Evolutionary conservation across 2,329 filamentous ascomycete species (phyloP).

Genomic region (Ploettnerulaceae sp.): DNA sequence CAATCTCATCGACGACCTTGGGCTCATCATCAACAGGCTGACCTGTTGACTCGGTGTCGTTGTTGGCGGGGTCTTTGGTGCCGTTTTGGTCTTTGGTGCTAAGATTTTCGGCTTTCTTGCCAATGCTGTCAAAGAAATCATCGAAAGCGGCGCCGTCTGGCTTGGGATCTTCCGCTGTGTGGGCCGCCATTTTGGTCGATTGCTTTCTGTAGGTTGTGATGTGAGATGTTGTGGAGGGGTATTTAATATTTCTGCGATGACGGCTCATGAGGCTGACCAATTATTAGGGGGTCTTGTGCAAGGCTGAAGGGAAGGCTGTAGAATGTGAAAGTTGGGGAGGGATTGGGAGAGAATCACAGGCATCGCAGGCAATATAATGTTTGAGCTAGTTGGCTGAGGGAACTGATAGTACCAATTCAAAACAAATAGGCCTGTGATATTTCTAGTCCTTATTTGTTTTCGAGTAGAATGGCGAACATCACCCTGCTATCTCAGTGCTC

Average conservation of each 20-base stretch:
- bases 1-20: constrained; percentile 61
- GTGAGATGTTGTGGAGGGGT: constrained; percentile 24
- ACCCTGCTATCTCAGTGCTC: too few relatives aligned
- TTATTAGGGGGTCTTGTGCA: constrained; percentile 6
- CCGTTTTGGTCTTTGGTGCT: constrained; percentile 36
- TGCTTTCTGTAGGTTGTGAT: constrained; percentile 1
- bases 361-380: not conserved
- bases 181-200: constrained; percentile 39
- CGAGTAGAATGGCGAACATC: too few relatives aligned
- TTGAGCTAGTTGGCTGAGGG: too few relatives aligned
- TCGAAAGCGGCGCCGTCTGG: constrained; percentile 42
- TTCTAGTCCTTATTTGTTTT: too few relatives aligned
- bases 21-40: constrained; percentile 40
- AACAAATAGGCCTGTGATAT: too few relatives aligned
- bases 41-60: constrained; percentile 10
- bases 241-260: constrained; percentile 17
- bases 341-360: not conserved
- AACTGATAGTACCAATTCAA: too few relatives aligned
- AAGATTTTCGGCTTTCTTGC: constrained; percentile 53
- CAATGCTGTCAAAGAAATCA: constrained; percentile 59
- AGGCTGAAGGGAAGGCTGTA: constrained; percentile 19
- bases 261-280: constrained; percentile 17
- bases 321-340: constrained; percentile 1
- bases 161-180: constrained; percentile 38
- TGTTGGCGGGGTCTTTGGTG: constrained; percentile 32